Percentiles rank a stretch among this genome's conserved stretches.
phyloP scores from a whole-genome alignment of 805 yeast genomes.

The Zygosaccharomyces pseudorouxii region DNA sequence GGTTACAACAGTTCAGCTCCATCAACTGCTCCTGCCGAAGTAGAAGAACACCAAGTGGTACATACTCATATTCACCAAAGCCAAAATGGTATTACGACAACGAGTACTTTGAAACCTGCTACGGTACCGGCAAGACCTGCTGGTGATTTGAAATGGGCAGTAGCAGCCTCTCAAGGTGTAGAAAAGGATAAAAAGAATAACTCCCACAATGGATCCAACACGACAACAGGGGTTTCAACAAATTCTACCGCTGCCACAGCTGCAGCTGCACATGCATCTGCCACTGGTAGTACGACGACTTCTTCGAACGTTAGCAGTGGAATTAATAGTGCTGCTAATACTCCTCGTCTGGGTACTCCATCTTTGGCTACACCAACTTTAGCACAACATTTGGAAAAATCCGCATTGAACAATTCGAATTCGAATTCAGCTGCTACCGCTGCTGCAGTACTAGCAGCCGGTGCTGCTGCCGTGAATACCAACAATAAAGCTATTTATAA shows the following conservation, averaged over 20 bases:
- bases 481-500: constrained; percentile 23
- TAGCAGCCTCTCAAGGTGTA: constrained; percentile 43
- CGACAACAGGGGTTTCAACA: background rate
- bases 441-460: constrained; percentile 27
- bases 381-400: constrained; percentile 13
- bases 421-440: constrained; percentile 22
- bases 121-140: constrained; percentile 49
- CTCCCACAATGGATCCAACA: constrained; percentile 5
- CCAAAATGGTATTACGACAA: constrained; percentile 31
- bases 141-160: constrained; percentile 53
- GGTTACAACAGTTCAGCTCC: constrained; percentile 9
- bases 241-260: constrained; percentile 1
- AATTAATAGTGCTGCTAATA: constrained; percentile 15
- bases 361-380: constrained; percentile 12
- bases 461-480: constrained; percentile 26
- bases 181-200: constrained; percentile 24
- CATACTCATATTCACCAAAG: constrained; percentile 34
- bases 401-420: constrained; percentile 8
- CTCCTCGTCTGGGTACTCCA: constrained; percentile 21
- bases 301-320: constrained; percentile 16
- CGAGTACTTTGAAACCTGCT: constrained; percentile 46
- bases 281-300: constrained; percentile 11
- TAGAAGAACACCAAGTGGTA: constrained; percentile 11
- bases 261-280: constrained; percentile 1
- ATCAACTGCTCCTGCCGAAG: constrained; percentile 5